Conservation (phyloP, 2,329 filamentous ascomycete genomes). For the Diaporthe sp. region DNA sequence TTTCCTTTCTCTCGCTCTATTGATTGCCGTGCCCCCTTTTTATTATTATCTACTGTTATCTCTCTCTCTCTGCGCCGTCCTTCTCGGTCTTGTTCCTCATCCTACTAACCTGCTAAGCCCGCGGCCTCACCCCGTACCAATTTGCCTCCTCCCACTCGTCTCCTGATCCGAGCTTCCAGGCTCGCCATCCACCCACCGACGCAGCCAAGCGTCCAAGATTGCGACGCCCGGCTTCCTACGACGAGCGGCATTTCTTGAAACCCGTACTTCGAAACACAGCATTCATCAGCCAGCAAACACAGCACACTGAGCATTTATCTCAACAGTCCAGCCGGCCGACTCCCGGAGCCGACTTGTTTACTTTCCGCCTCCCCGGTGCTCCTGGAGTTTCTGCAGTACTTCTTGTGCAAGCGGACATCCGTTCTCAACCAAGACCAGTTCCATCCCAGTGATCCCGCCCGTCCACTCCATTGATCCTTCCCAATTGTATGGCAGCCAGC, state of each 20-base stretch:
- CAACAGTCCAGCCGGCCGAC: not conserved
- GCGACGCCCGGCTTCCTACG: not conserved
- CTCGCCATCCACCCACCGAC: not conserved
- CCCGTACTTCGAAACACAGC: constrained; percentile 20
- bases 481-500: not conserved
- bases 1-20: no score
- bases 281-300: constrained; percentile 10
- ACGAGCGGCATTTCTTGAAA: constrained; percentile 29
- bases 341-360: constrained; percentile 23
- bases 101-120: not conserved
- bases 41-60: constrained; percentile 18
- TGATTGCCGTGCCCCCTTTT: constrained; percentile 13
- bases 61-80: not conserved
- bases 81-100: constrained; percentile 12
- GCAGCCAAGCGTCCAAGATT: constrained; percentile 24
- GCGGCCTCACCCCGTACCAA: constrained; percentile 9
- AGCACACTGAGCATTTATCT: not conserved
- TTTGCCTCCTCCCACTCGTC: constrained; percentile 14
- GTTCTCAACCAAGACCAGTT: not conserved
- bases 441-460: not conserved
- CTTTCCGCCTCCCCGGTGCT: constrained; percentile 1
- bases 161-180: constrained; percentile 23
- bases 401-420: constrained; percentile 2
- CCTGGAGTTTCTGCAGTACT: constrained; percentile 3
- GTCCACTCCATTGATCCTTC: constrained; percentile 6